phyloP scores from a whole-genome alignment of 2,329 filamentous ascomycete genomes.

The Phialophora expanda region DNA sequence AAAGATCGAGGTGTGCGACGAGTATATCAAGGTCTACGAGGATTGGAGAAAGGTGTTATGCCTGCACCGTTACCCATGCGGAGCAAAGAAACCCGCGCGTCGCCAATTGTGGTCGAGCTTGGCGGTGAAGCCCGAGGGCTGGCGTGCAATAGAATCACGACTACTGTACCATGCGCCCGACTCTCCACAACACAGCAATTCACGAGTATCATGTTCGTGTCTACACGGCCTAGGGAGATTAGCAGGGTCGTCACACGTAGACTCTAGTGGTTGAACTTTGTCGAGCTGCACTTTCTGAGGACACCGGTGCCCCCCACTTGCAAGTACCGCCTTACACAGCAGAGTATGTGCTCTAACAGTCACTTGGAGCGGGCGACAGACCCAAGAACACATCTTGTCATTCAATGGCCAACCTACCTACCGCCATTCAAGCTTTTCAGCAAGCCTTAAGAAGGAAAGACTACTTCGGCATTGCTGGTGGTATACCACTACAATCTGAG shows the following conservation, averaged over 20 bases:
- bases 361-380: no score
- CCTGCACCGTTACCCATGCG: conserved; percentile 11
- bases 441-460: not conserved
- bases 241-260: not conserved
- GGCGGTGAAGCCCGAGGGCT: not conserved
- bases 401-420: not conserved
- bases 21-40: not conserved
- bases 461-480: not conserved
- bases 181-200: not conserved
- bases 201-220: not conserved
- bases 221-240: not conserved
- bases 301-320: no score
- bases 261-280: not conserved
- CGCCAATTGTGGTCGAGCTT: conserved; percentile 1
- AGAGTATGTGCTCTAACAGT: no score
- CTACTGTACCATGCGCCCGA: not conserved
- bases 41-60: conserved; percentile 11
- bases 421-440: not conserved
- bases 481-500: not conserved
- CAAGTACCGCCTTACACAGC: not conserved
- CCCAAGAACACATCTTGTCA: not conserved
- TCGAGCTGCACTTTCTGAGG: not conserved
- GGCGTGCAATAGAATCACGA: not conserved
- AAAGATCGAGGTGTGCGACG: not conserved
- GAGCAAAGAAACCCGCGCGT: conserved; percentile 11